phyloP scores from a whole-genome alignment of 2,329 filamentous ascomycete species.

The Trichoderma sp. region DNA sequence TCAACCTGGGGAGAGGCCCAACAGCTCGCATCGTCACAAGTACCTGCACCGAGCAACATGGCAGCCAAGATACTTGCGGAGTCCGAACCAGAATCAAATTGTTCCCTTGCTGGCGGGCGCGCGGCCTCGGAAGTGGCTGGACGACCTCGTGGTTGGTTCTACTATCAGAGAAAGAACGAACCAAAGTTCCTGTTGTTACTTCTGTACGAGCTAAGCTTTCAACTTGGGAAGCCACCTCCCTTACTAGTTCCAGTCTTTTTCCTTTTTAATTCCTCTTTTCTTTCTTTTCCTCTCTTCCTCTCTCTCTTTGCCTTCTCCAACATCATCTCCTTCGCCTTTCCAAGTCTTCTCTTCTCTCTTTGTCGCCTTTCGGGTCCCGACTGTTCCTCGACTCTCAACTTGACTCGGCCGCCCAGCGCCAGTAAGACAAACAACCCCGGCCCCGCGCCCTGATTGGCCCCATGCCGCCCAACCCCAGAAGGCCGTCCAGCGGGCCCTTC shows the following conservation, averaged over 20 bases:
- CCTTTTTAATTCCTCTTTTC: background rate
- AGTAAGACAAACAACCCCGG: background rate
- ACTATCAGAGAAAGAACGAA: background rate
- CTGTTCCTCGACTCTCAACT: too few species aligned
- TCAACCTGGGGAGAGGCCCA: background rate
- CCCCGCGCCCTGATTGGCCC: slow-evolving; percentile 2
- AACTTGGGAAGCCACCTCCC: slow-evolving; percentile 29
- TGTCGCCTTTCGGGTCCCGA: slow-evolving; percentile 7
- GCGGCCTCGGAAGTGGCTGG: slow-evolving; percentile 25
- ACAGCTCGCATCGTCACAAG: background rate
- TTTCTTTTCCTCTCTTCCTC: background rate
- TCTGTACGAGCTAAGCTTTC: background rate
- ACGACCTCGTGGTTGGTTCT: slow-evolving; percentile 2
- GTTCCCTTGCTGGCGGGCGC: slow-evolving; percentile 15
- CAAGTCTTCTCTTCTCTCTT: background rate
- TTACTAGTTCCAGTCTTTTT: background rate
- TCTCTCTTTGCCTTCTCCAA: background rate
- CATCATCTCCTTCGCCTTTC: background rate
- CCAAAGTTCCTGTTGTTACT: too few species aligned
- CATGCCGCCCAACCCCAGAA: background rate
- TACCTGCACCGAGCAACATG: background rate
- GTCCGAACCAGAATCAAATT: too few species aligned
- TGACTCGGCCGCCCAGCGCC: background rate
- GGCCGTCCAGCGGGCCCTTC: slow-evolving; percentile 1
- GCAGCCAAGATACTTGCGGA: too few species aligned